Conservation (phyloP, 192 early-diverging fungal genomes). For the Coemansia sp. region DNA sequence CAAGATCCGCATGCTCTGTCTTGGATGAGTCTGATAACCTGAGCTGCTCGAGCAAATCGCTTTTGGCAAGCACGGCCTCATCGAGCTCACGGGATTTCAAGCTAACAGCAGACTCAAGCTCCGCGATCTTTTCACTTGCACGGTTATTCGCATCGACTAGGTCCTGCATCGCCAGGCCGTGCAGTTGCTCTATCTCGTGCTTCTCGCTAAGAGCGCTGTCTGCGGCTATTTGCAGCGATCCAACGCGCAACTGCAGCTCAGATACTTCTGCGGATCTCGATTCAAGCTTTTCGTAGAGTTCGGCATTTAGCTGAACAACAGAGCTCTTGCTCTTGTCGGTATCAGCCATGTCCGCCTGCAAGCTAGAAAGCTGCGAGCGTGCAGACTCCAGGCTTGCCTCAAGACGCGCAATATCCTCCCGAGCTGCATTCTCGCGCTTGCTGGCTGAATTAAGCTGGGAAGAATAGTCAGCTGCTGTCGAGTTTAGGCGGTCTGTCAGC, state of each 20-base stretch:
- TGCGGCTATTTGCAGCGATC: slow-evolving; percentile 1
- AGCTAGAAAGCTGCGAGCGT: slow-evolving; percentile 2
- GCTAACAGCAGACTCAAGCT: neutral
- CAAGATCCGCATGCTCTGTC: neutral
- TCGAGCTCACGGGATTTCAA: neutral
- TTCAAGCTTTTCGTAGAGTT: slow-evolving; percentile 21
- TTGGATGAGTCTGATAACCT: neutral
- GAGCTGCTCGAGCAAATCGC: neutral
- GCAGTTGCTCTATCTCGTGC: neutral
- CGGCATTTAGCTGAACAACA: slow-evolving; percentile 10
- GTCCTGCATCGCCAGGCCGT: neutral
- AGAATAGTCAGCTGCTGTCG: neutral
- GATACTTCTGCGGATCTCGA: neutral
- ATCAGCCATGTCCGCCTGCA: slow-evolving; percentile 10
- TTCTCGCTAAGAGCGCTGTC: neutral
- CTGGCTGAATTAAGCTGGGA: neutral
- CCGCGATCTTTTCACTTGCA: neutral
- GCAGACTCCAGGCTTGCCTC: slow-evolving; percentile 2
- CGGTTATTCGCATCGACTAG: neutral
- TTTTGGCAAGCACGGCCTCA: neutral
- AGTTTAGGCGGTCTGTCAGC: slow-evolving; percentile 1
- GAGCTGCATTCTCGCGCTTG: neutral
- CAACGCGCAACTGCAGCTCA: slow-evolving; percentile 16
- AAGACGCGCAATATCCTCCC: slow-evolving; percentile 3
- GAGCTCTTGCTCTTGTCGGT: slow-evolving; percentile 13